phyloP scores from a whole-genome alignment of 257 asterid species.

The Nemophila menziesii region DNA sequence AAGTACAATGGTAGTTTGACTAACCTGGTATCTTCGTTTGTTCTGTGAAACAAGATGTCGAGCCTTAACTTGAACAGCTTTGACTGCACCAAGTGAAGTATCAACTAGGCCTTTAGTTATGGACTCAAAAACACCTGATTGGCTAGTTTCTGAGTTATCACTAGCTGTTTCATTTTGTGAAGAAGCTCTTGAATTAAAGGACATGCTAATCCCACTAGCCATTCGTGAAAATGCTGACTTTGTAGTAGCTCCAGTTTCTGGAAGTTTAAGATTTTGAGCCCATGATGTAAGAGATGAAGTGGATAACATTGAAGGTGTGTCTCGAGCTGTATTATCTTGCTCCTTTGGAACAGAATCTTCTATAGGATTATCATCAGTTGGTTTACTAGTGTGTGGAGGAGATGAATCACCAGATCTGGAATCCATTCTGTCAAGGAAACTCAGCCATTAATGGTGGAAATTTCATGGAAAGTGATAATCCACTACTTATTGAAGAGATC shows the following conservation, averaged over 20 bases:
- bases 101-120: slow-evolving; percentile 81
- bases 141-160: slow-evolving; percentile 32
- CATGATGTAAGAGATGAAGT: slow-evolving; percentile 50
- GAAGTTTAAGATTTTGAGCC: slow-evolving; percentile 51
- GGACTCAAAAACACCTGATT: slow-evolving; percentile 67
- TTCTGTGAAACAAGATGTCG: slow-evolving; percentile 90
- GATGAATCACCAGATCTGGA: slow-evolving; percentile 37
- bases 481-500: neutral
- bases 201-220: slow-evolving; percentile 72
- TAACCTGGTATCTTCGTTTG: slow-evolving; percentile 97
- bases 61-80: slow-evolving; percentile 94
- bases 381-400: slow-evolving; percentile 25
- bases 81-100: slow-evolving; percentile 78
- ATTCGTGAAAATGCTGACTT: slow-evolving; percentile 63
- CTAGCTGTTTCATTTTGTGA: slow-evolving; percentile 32
- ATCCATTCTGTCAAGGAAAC: slow-evolving; percentile 42
- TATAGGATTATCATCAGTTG: slow-evolving; percentile 34
- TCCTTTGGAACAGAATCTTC: slow-evolving; percentile 21
- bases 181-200: slow-evolving; percentile 35
- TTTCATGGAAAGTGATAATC: neutral
- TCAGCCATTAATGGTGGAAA: neutral
- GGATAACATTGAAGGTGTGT: slow-evolving; percentile 37
- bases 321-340: slow-evolving; percentile 27
- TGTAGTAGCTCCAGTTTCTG: slow-evolving; percentile 40
- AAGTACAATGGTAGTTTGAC: slow-evolving; percentile 1